Evolutionary conservation across 1,284 basidiomycete species (phyloP), one percentile per base, ranked within the genome.

Genomic region (Moesziomyces aphidis): DNA sequence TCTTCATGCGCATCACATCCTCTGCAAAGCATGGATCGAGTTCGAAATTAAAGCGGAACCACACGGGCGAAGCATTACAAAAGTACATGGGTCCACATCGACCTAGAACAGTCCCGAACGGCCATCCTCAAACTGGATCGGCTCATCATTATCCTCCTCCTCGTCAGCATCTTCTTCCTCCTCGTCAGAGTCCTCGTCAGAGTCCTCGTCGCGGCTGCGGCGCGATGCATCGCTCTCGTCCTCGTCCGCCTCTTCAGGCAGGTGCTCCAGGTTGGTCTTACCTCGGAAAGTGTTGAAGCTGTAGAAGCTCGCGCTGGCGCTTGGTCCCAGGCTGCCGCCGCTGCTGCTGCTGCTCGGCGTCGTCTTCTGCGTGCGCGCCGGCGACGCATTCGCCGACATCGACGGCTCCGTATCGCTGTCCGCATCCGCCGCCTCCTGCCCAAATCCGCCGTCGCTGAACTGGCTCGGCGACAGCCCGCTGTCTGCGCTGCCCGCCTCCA

Each of bases 321-420:
- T 69, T 0, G 51, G 51, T 5, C 48, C 56, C 3, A 42, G 21
- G 9, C 45, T 54, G 21, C 24, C 26, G n/a, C 34, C 28, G 45
- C 36, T 48, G 28, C 34, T 42, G 45, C 36, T 48, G 28, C 11
- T 47, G 50, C 48, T 58, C 5, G 51, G 24, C 11, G 48, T 36
- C 15, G 54, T 43, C 17, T 52, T 59, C 52, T 64, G 62, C 45
- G 55, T 57, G 19, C 70, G 63, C 23, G 48, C 54, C 13, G 61
- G 65, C 39, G 56, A 60, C 28, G 53, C 43, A 2, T 26, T 52
- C 9, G 53, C 52, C 31, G 64, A 60, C 55, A 65, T 59, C 9
- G 60, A 52, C 4, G 73, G 73, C 52, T 75, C 73, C 17, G 64
- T 75, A 47, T 75, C 73, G 55, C 68, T 75, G 36, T 64, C 67